Percentiles rank a stretch among this genome's conserved stretches.
These are phyloP conservation scores for Malbranchea cinnamomea DNA, from an alignment of 2,329 filamentous ascomycete species.

Conservation along the genomic window DNA sequence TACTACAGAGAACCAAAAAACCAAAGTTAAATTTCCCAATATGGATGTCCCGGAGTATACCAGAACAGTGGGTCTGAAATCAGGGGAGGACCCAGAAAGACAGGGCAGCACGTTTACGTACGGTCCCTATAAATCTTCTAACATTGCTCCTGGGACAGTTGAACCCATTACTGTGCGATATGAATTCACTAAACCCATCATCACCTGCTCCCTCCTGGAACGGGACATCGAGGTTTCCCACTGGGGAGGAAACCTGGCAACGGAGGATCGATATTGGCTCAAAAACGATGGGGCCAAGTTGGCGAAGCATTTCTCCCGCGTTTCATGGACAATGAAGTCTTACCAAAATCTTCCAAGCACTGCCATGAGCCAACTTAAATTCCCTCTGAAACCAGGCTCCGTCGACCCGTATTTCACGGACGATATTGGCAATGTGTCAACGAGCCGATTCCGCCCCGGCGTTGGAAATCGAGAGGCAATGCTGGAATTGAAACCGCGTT, in stretches of 20 bases:
- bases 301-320: conserved; percentile 55
- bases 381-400: conserved; percentile 66
- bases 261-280: conserved; percentile 85
- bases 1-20: conserved; percentile 82
- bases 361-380: conserved; percentile 67
- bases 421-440: conserved; percentile 92
- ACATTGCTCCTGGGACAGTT: conserved; percentile 61
- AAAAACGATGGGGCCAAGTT: conserved; percentile 74
- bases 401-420: conserved; percentile 88
- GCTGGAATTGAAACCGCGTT: conserved; percentile 82
- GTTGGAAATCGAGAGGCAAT: conserved; percentile 53
- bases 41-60: conserved; percentile 75
- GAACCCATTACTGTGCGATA: conserved; percentile 70
- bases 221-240: conserved; percentile 91
- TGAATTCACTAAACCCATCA: conserved; percentile 87
- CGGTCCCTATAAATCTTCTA: conserved; percentile 57
- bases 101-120: conserved; percentile 79
- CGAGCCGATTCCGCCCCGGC: conserved; percentile 60
- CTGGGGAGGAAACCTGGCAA: conserved; percentile 93
- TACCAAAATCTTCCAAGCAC: conserved; percentile 65
- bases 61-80: conserved; percentile 46
- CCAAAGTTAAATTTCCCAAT: conserved; percentile 78
- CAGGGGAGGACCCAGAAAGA: conserved; percentile 57
- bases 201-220: conserved; percentile 63
- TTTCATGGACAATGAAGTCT: conserved; percentile 56